phyloP scores from a whole-genome alignment of 1,139 yeast species.

The Blastobotrys serpentis region DNA sequence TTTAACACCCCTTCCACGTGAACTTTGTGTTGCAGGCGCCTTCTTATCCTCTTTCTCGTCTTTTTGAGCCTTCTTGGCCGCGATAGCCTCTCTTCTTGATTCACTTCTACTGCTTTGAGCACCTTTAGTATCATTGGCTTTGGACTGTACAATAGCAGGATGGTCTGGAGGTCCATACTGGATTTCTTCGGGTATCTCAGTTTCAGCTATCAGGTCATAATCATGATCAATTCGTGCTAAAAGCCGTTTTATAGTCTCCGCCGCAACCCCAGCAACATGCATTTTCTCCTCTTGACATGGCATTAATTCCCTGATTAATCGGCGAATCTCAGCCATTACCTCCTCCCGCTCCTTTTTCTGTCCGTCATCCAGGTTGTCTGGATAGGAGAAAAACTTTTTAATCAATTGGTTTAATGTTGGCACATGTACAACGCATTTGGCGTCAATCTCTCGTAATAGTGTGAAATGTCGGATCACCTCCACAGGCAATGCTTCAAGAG shows the following conservation, averaged over 20 bases:
- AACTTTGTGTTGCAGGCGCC: neutral
- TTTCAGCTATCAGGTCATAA: conserved; percentile 64
- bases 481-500: conserved; percentile 83
- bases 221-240: conserved; percentile 75
- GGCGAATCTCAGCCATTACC: conserved; percentile 41
- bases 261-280: conserved; percentile 93
- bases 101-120: conserved; percentile 46
- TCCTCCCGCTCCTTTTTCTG: conserved; percentile 37
- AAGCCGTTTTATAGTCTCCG: conserved; percentile 71
- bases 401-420: conserved; percentile 67
- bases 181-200: conserved; percentile 64
- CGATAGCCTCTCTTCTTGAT: conserved; percentile 86
- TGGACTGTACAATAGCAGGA: conserved; percentile 56
- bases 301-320: conserved; percentile 58
- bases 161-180: conserved; percentile 74
- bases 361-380: conserved; percentile 20
- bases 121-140: conserved; percentile 27
- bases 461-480: conserved; percentile 87
- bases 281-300: conserved; percentile 95
- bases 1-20: conserved; percentile 7
- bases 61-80: conserved; percentile 68
- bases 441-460: conserved; percentile 86
- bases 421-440: conserved; percentile 77
- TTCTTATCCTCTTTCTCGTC: conserved; percentile 25
- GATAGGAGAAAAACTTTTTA: conserved; percentile 47